These are phyloP conservation scores for Pythium plurisporium DNA, from an alignment of 352 stramenopile species.

Conservation along the genomic window DNA sequence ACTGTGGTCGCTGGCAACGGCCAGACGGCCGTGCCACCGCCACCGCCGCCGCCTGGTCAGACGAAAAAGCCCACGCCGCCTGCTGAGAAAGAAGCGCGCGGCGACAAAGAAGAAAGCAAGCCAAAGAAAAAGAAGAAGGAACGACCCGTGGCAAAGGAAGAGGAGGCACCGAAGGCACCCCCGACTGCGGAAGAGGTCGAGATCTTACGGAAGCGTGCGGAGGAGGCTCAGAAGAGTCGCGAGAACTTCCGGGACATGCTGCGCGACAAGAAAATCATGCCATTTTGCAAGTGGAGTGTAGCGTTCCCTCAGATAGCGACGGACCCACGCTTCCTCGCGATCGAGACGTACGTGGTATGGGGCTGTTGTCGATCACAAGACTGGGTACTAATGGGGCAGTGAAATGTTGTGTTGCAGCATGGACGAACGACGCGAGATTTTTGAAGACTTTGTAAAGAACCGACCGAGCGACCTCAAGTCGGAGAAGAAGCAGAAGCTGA, in stretches of 20 bases:
- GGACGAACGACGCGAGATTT: slow-evolving; percentile 73
- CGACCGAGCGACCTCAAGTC: slow-evolving; percentile 67
- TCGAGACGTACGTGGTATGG: slow-evolving; percentile 44
- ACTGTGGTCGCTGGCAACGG: slow-evolving; percentile 15
- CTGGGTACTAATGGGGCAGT: background rate
- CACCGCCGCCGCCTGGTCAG: slow-evolving; percentile 7
- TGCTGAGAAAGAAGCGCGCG: slow-evolving; percentile 2
- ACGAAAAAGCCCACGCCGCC: slow-evolving; percentile 1
- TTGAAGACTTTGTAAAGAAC: slow-evolving; percentile 74
- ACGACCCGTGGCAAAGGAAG: background rate
- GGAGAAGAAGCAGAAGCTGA: slow-evolving; percentile 77
- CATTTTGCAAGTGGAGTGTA: slow-evolving; percentile 78
- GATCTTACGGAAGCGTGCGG: slow-evolving; percentile 25
- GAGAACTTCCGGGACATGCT: slow-evolving; percentile 69
- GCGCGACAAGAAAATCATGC: slow-evolving; percentile 83
- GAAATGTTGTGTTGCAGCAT: slow-evolving; percentile 40
- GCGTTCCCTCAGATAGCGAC: slow-evolving; percentile 64
- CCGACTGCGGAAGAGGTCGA: slow-evolving; percentile 32
- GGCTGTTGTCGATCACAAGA: background rate
- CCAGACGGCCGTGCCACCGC: slow-evolving; percentile 12
- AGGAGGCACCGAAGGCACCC: slow-evolving; percentile 14
- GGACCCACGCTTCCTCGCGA: slow-evolving; percentile 67
- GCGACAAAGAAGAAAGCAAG: slow-evolving; percentile 9
- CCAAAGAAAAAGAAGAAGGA: slow-evolving; percentile 20
- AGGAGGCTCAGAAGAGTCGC: slow-evolving; percentile 38